A percentile compares a stretch with the other conserved stretches of the same genome.
phyloP scores from a whole-genome alignment of 2,329 filamentous ascomycete genomes.

The Stromatinia cepivora region DNA sequence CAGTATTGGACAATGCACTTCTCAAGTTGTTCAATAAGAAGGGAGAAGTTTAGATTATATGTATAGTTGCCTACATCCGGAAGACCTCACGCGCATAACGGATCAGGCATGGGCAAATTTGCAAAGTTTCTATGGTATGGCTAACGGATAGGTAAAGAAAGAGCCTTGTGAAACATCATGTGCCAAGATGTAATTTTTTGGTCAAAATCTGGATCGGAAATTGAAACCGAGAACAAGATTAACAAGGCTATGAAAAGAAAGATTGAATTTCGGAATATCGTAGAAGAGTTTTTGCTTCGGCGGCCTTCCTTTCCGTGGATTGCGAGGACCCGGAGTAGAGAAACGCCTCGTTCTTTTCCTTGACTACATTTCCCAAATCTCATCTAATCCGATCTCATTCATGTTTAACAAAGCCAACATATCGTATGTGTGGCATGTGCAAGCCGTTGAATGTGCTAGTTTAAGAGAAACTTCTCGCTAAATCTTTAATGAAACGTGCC shows the following conservation, averaged over 20 bases:
- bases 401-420: not conserved
- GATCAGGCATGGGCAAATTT: not conserved
- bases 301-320: not conserved
- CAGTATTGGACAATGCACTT: slow-evolving; percentile 6
- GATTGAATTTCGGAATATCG: not conserved
- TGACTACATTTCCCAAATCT: not conserved
- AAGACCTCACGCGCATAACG: not conserved
- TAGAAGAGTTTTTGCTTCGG: not conserved
- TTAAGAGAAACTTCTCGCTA: not conserved
- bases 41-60: slow-evolving; percentile 6
- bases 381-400: not conserved
- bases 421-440: not conserved
- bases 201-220: not conserved
- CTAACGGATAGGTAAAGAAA: not conserved
- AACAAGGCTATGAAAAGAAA: not conserved
- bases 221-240: not conserved
- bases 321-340: not conserved
- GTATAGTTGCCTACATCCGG: slow-evolving; percentile 6
- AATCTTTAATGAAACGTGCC: not conserved
- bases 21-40: not conserved
- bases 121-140: not conserved
- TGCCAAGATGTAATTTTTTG: not conserved
- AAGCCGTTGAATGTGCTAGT: not conserved
- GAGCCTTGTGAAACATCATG: slow-evolving; percentile 11
- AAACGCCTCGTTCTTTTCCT: not conserved